These are phyloP conservation scores for Zygnema cylindricum DNA, from an alignment of 139 green algal genomes.

Conservation along the genomic window DNA sequence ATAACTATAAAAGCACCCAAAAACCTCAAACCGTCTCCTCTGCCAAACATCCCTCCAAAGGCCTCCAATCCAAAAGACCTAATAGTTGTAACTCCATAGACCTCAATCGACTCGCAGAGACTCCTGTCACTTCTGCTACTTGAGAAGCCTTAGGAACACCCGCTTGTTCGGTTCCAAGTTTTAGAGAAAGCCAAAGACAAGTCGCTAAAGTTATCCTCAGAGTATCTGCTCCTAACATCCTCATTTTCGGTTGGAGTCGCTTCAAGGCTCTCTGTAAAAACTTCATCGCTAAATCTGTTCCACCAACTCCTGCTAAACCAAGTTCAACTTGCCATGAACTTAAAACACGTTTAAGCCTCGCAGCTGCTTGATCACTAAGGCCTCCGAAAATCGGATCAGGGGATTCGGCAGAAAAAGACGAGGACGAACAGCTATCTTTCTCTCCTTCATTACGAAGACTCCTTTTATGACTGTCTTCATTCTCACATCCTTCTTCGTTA, in stretches of 20 bases:
- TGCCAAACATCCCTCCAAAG: constrained; percentile 17
- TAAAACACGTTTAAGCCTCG: constrained; percentile 11
- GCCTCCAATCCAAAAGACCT: constrained; percentile 13
- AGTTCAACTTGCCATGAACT: constrained; percentile 5
- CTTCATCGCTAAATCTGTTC: neutral
- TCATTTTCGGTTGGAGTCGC: constrained; percentile 4
- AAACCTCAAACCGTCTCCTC: neutral
- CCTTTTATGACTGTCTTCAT: too few relatives aligned
- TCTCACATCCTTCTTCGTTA: neutral
- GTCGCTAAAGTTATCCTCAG: constrained; percentile 22
- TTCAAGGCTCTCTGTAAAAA: neutral
- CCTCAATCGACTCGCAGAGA: neutral
- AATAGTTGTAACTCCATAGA: constrained; percentile 26
- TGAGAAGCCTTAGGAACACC: neutral
- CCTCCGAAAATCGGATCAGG: neutral
- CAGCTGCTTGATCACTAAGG: constrained; percentile 16
- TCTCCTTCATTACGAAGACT: too few relatives aligned
- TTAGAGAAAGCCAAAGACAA: constrained; percentile 23
- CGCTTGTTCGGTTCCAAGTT: constrained; percentile 14
- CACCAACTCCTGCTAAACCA: neutral
- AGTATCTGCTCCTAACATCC: constrained; percentile 13
- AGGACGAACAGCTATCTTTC: too few relatives aligned
- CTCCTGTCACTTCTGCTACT: constrained; percentile 16
- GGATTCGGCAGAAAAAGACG: neutral
- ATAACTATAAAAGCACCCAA: neutral